These are phyloP conservation scores for Phytophthora nicotianae DNA, from an alignment of 352 stramenopile species.

Conservation along the genomic window DNA sequence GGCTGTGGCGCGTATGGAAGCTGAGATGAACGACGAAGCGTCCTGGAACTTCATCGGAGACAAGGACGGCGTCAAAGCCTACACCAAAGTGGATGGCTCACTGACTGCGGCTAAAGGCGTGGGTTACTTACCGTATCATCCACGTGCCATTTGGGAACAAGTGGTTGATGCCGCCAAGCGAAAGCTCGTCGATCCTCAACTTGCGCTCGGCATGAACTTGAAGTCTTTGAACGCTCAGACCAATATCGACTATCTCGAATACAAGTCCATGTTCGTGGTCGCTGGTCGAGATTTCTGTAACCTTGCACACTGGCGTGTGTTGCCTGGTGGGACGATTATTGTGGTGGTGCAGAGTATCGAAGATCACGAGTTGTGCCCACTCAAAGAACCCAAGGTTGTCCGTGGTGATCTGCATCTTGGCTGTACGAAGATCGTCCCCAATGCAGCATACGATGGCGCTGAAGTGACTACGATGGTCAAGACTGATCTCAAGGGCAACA, in stretches of 20 bases:
- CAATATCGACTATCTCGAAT: conserved; percentile 73
- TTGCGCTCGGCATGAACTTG: conserved; percentile 50
- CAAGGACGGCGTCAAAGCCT: conserved; percentile 72
- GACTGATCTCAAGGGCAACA: conserved; percentile 73
- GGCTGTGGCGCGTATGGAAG: conserved; percentile 56
- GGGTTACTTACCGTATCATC: conserved; percentile 57
- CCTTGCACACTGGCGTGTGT: conserved; percentile 70
- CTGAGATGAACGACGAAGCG: conserved; percentile 57
- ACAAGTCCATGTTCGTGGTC: conserved; percentile 81
- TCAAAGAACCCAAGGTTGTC: conserved; percentile 75
- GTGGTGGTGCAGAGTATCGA: conserved; percentile 74
- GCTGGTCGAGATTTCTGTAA: conserved; percentile 77
- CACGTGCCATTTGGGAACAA: conserved; percentile 56
- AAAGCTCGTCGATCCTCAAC: conserved; percentile 61
- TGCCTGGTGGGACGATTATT: conserved; percentile 67
- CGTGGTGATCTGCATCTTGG: conserved; percentile 68
- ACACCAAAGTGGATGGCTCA: conserved; percentile 69
- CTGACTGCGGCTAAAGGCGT: conserved; percentile 64
- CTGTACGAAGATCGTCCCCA: conserved; percentile 71
- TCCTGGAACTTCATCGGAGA: conserved; percentile 75
- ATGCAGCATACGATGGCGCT: conserved; percentile 57
- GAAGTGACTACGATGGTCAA: conserved; percentile 75
- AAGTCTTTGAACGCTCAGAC: conserved; percentile 62
- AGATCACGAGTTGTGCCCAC: conserved; percentile 53
- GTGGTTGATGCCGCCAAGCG: conserved; percentile 55